Evolutionary conservation across 495 filamentous ascomycete genomes (phyloP).

Genomic region (Aspergillus bertholletiae): DNA sequence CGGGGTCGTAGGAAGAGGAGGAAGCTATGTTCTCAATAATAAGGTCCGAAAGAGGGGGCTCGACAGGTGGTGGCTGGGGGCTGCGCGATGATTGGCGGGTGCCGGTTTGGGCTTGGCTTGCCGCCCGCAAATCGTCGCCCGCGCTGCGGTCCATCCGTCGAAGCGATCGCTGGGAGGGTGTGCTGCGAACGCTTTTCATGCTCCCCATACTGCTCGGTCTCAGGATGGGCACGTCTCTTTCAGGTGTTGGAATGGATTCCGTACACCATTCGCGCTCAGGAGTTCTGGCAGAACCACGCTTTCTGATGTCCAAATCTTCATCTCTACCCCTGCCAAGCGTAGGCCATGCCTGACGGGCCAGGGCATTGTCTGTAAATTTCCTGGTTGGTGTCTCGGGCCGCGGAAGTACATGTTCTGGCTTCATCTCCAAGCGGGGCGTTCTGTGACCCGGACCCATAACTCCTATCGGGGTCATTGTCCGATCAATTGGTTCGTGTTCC

Average conservation of each 20-base stretch:
- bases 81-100: slow-evolving; percentile 18
- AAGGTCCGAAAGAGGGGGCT: slow-evolving; percentile 23
- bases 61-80: slow-evolving; percentile 17
- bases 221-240: slow-evolving; percentile 32
- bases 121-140: slow-evolving; percentile 77
- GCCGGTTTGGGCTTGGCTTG: slow-evolving; percentile 44
- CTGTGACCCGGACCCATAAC: slow-evolving; percentile 24
- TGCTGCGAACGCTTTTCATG: slow-evolving; percentile 10
- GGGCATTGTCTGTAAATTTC: slow-evolving; percentile 50
- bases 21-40: slow-evolving; percentile 48
- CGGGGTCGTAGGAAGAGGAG: slow-evolving; percentile 65
- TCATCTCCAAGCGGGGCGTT: slow-evolving; percentile 41
- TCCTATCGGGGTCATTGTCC: slow-evolving; percentile 5
- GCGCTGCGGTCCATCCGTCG: slow-evolving; percentile 68
- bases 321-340: slow-evolving; percentile 40
- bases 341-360: slow-evolving; percentile 50
- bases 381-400: slow-evolving; percentile 38
- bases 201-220: slow-evolving; percentile 31
- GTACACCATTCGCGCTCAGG: slow-evolving; percentile 2
- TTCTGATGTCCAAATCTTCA: slow-evolving; percentile 6
- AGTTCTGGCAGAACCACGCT: slow-evolving; percentile 1
- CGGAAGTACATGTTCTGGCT: slow-evolving; percentile 39
- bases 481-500: slow-evolving; percentile 35
- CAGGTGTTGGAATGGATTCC: slow-evolving; percentile 26
- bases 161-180: slow-evolving; percentile 56